phyloP scores from a whole-genome alignment of 768 basidiomycete genomes.

The Pisolithus albus region DNA sequence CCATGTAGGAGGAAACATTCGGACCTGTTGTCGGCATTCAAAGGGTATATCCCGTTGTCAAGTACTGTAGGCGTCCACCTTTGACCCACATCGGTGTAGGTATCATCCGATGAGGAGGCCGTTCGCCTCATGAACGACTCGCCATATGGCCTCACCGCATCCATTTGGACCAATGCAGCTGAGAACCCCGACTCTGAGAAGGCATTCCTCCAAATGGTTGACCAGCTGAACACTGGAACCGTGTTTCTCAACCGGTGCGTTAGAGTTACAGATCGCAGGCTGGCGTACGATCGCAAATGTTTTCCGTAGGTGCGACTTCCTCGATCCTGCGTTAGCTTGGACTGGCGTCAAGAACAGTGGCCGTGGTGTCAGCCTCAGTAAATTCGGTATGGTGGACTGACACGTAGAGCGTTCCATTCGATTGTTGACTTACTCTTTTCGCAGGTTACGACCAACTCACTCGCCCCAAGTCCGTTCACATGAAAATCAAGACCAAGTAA shows the following conservation, averaged over 20 bases:
- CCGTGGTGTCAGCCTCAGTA: constrained; percentile 82
- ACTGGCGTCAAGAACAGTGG: constrained; percentile 93
- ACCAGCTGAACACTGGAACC: constrained; percentile 80
- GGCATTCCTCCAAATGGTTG: constrained; percentile 57
- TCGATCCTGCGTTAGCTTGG: constrained; percentile 94
- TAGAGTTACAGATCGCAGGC: background rate
- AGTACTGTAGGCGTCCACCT: background rate
- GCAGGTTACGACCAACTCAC: constrained; percentile 83
- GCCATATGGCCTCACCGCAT: constrained; percentile 88
- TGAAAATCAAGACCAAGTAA: constrained; percentile 60
- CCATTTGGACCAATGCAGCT: constrained; percentile 82
- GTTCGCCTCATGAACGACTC: constrained; percentile 94
- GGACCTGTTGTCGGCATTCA: constrained; percentile 92
- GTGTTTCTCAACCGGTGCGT: constrained; percentile 82
- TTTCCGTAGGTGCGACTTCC: constrained; percentile 62
- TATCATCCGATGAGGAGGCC: constrained; percentile 82
- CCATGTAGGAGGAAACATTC: constrained; percentile 72
- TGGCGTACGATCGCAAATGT: background rate
- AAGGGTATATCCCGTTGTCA: constrained; percentile 46
- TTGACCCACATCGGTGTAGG: constrained; percentile 32
- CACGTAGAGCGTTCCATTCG: background rate
- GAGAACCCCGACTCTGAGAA: constrained; percentile 53
- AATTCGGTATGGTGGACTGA: constrained; percentile 58
- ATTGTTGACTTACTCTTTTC: constrained; percentile 3
- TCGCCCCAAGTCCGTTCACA: constrained; percentile 70